Evolutionary conservation across 192 early-diverging fungal species (phyloP), one percentile per base, ranked within the genome.

Genomic region (Lobosporangium transversale): DNA sequence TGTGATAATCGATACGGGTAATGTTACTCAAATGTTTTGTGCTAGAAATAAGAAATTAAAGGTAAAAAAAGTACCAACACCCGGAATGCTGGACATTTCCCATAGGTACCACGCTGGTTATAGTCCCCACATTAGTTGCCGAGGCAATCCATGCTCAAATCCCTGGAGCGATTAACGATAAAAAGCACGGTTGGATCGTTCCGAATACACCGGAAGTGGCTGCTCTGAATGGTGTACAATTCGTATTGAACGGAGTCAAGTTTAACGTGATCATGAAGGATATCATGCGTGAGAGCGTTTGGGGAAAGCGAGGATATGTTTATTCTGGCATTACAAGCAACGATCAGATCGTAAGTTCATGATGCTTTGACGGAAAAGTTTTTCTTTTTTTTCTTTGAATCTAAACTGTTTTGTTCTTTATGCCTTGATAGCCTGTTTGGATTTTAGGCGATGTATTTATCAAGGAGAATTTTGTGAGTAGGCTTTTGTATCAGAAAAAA

Each of bases 101-200:
- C n/a, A n/a, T 42, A 75, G 86, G 86, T 17, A 87, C 86, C 15
- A 86, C 86, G 6, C 36, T 86, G 18, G 67, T 84, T 12, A 76
- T 92, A 78, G 51, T 84, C 1, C 86, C 86, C 1, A 48, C 79
- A 17, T 32, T 49, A 4, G 59, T 84, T 7, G 66, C 79, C 1
- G 30, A 78, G 17, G 58, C 63, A 6, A 68, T 87, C 33, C 86
- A 87, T 58, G 58, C 29, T 14, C 61, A 49, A 0, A 84, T 87
- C 27, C 78, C 78, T 12, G 79, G 79, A 2, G 63, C 85, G 10
- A 27, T 45, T 3, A 80, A 67, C 40, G 60, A 61, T 30, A 32
- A 44, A 1, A 1, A 40, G 1, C 64, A 64, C 31, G 81, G 83
- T 0, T 85, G 81, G 83, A 68, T 62, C 10, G 44, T 85, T 15